Evolutionary conservation across 2,329 filamentous ascomycete genomes (phyloP).

Genomic region (Aspergillus sp.): DNA sequence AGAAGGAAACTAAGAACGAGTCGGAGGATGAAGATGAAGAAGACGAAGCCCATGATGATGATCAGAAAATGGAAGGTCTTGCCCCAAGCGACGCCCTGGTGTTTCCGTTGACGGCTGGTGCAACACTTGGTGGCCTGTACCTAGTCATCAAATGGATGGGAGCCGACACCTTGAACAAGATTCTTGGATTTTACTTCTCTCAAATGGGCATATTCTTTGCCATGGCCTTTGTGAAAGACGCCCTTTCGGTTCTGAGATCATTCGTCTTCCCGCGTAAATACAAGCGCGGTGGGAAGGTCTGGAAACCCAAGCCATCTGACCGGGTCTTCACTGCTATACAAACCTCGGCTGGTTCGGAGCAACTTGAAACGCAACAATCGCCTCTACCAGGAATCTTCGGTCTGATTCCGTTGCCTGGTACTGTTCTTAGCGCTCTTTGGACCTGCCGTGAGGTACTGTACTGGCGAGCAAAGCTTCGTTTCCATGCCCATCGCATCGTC

Average conservation of each 20-base stretch:
- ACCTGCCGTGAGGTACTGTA: constrained; percentile 51
- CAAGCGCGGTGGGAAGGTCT: constrained; percentile 55
- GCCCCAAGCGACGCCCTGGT: constrained; percentile 79
- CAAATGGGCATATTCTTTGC: constrained; percentile 78
- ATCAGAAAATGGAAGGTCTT: constrained; percentile 69
- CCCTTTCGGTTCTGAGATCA: constrained; percentile 65
- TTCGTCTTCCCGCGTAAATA: constrained; percentile 77
- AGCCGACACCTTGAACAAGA: constrained; percentile 77
- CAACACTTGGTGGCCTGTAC: constrained; percentile 76
- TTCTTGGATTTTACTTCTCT: constrained; percentile 83
- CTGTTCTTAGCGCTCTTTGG: constrained; percentile 52
- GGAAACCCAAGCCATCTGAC: constrained; percentile 45
- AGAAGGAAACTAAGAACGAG: constrained; percentile 24
- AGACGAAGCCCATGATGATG: constrained; percentile 58
- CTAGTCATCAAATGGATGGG: constrained; percentile 87
- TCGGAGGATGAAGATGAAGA: constrained; percentile 50
- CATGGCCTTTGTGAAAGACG: constrained; percentile 73
- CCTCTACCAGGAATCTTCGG: constrained; percentile 59
- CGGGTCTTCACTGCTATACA: constrained; percentile 32
- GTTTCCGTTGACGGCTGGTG: constrained; percentile 78
- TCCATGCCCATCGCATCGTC: constrained; percentile 58
- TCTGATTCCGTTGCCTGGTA: constrained; percentile 49
- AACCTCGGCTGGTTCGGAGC: constrained; percentile 11
- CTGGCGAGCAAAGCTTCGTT: constrained; percentile 56
- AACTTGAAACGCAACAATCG: constrained; percentile 39